Evolutionary conservation across 2,329 filamentous ascomycete species (phyloP), one percentile per base, ranked within the genome.

Genomic region (Fusarium protoensiforme): DNA sequence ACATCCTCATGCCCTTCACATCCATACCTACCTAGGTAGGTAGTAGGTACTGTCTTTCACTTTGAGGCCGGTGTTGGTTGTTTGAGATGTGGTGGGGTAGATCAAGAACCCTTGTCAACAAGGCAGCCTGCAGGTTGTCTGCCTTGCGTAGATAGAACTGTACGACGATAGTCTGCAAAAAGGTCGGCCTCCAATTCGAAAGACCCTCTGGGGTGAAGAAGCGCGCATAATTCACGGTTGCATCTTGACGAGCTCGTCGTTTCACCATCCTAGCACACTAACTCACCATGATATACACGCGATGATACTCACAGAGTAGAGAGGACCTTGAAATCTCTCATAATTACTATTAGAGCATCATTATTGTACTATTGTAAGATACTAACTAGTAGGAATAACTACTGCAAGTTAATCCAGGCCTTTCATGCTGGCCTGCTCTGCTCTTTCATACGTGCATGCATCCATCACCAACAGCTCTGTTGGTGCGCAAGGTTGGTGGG

Each of bases 111-210:
- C 33, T 46, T 53, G 61, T 29, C 38, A 33, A 13, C 7, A 33
- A 70, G 57, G 56, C 67, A 59, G 48, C 59, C 60, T 35, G 39
- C 16, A 39, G 60, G 67, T 20, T 7, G 46, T 33, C 35, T 16
- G 41, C 16, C 29, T 35, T 51, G 24, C 46, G 7, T 43, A 20
- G 14, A 33, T 46, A 39, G 20, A 41, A 51, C 27, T 54, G 29
- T 48, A 54, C 16, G 36, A 13, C 35, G 9, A 3, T 4, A n/a
- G 9, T 16, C 18, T 29, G 11, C 8, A 18, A 43, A 43, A 38
- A 10, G 48, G 11, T 14, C 22, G 14, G 24, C 48, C 27, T n/a
- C 18, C 24, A 36, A 41, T 43, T 43, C 27, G 8, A 27, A 18
- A 24, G 46, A 11, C 10, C 18, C 11, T 31, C 3, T 13, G 10